A percentile compares a stretch with the other conserved stretches of the same genome.
These are phyloP conservation scores for Phanerodontia chrysosporium DNA, from an alignment of 768 basidiomycete genomes.

Conservation along the genomic window DNA sequence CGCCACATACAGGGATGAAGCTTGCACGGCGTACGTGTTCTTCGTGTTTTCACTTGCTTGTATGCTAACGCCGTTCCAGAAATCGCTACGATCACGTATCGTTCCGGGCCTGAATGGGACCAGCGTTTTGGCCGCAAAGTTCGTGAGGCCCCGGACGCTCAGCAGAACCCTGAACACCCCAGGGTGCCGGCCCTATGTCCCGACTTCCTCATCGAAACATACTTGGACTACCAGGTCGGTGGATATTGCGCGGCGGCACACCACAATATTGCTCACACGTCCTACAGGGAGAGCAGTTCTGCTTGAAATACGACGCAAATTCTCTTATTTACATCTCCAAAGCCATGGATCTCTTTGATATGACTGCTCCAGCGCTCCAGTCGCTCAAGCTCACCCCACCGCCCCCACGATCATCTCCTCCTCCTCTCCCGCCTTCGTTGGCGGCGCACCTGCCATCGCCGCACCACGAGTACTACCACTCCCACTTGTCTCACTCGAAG, in stretches of 20 bases:
- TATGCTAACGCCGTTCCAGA: no score
- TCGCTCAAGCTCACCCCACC: conserved; percentile 53
- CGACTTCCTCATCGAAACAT: conserved; percentile 97
- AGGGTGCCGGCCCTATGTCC: conserved; percentile 80
- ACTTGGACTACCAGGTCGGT: conserved; percentile 83
- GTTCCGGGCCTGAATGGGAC: conserved; percentile 99
- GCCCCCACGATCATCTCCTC: conserved; percentile 22
- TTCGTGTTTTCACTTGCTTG: neutral
- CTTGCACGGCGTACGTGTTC: conserved; percentile 80
- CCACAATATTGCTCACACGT: conserved; percentile 13
- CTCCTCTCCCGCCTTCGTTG: conserved; percentile 26
- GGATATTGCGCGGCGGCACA: neutral
- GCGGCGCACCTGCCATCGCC: conserved; percentile 18
- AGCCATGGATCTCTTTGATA: conserved; percentile 98
- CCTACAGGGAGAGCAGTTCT: conserved; percentile 86
- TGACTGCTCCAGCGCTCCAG: conserved; percentile 74
- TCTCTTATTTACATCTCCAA: conserved; percentile 98
- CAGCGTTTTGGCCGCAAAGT: conserved; percentile 88
- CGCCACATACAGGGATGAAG: conserved; percentile 98
- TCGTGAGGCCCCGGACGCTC: conserved; percentile 36
- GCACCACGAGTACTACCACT: conserved; percentile 20
- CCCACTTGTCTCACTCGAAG: conserved; percentile 48
- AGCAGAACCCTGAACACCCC: conserved; percentile 4
- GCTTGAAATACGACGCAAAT: conserved; percentile 98
- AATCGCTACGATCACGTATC: conserved; percentile 98